Evolutionary conservation across 768 basidiomycete species (phyloP).

Genomic region (Gautieria morchelliformis): DNA sequence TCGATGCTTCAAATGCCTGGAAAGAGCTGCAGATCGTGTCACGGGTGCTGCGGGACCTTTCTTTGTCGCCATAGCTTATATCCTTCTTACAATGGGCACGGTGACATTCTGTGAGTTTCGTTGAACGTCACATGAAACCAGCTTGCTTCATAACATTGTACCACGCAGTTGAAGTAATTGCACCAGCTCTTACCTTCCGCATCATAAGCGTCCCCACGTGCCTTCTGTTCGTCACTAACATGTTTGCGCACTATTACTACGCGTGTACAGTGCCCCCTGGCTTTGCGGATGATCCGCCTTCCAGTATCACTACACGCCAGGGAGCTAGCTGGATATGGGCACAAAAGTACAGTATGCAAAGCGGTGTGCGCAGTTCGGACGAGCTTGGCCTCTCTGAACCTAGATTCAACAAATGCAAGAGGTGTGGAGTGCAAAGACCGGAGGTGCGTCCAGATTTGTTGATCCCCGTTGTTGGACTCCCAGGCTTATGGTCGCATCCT

Average conservation of each 20-base stretch:
- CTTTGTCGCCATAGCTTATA: conserved; percentile 74
- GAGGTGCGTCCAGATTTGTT: conserved; percentile 45
- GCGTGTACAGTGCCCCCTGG: conserved; percentile 77
- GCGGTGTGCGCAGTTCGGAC: conserved; percentile 41
- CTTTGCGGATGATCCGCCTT: conserved; percentile 53
- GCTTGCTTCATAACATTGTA: background rate
- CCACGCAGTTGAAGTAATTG: conserved; percentile 64
- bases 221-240: conserved; percentile 65
- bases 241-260: conserved; percentile 77
- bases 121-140: background rate
- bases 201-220: conserved; percentile 59
- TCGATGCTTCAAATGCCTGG: conserved; percentile 55
- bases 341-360: conserved; percentile 23
- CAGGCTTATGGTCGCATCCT: conserved; percentile 6
- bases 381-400: conserved; percentile 45
- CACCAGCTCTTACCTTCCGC: conserved; percentile 51
- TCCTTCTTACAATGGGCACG: conserved; percentile 58
- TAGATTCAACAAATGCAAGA: conserved; percentile 49
- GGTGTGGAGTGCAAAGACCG: conserved; percentile 60
- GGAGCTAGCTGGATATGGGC: conserved; percentile 52
- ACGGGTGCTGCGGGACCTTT: conserved; percentile 89
- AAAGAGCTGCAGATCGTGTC: conserved; percentile 64
- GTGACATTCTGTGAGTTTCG: conserved; percentile 69
- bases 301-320: conserved; percentile 13
- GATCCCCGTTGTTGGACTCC: conserved; percentile 1